A percentile compares a stretch with the other conserved stretches of the same genome.
Conservation (phyloP, 768 basidiomycete genomes). For the Wakefieldia striispora region DNA sequence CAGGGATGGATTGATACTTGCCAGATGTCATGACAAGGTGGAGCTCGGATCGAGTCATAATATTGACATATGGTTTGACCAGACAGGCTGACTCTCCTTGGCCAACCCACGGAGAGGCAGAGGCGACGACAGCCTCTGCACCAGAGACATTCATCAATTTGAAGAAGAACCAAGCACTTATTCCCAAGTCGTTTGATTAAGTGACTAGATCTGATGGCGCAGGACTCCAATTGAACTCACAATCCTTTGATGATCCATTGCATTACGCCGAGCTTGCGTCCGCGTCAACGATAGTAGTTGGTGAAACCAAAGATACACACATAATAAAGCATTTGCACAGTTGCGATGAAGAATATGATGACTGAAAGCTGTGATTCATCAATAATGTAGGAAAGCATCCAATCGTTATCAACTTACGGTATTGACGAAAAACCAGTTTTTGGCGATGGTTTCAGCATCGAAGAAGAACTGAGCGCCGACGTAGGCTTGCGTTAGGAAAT, state of each 20-base stretch:
- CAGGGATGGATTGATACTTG: conserved; percentile 13
- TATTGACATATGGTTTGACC: conserved; percentile 78
- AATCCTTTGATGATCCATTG: conserved; percentile 90
- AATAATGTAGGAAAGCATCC: conserved; percentile 12
- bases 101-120: conserved; percentile 92
- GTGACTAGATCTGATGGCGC: not conserved
- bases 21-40: conserved; percentile 88
- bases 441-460: conserved; percentile 56
- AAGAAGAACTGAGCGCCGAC: conserved; percentile 85
- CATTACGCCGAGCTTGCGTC: conserved; percentile 70
- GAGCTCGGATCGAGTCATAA: conserved; percentile 85
- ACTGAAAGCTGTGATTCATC: conserved; percentile 50
- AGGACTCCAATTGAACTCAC: conserved; percentile 37
- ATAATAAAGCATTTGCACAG: conserved; percentile 90
- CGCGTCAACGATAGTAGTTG: not conserved
- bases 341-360: conserved; percentile 94
- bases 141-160: conserved; percentile 91
- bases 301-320: conserved; percentile 12
- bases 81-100: conserved; percentile 88
- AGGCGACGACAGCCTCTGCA: conserved; percentile 90
- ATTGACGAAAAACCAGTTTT: conserved; percentile 86
- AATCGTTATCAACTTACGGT: conserved; percentile 43
- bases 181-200: not conserved
- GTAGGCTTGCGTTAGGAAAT: conserved; percentile 68
- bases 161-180: conserved; percentile 90